Base-by-base conservation (phyloP, 2,329 filamentous ascomycete genomes). In the Thelonectria rubi region DNA sequence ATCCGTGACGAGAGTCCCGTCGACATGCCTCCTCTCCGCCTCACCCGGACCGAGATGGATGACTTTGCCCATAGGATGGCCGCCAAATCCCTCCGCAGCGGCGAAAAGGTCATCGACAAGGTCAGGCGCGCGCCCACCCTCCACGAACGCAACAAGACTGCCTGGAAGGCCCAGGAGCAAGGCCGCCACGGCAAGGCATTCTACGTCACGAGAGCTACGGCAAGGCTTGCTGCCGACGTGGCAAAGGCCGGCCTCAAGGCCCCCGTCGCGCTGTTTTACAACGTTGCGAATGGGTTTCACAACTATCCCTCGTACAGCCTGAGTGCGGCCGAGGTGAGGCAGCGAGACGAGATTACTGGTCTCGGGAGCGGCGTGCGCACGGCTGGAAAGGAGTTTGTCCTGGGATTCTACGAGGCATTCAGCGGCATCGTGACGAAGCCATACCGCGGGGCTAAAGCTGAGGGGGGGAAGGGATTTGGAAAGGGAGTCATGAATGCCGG, bases 281-380 rank as follows among this genome's bases (percentile, higher is more conserved):
- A 87, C 26, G 76, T 92, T 37, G 86, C 90, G 1, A 88, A 88
- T 72, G 90, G 90, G 0, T 91, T 92, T 65, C 90, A 91, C 72
- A 92, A 93, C 67, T 88, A 86, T 2, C 90, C 90, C 0, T 88
- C 87, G 50, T 79, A 92, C 3, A 91, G 72, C 6, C 69, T 91
- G 65, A 85, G 87, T 11, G 88, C 86, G 14, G 48, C 60, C 3
- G 87, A 84, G 18, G 89, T 92, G 1, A 80, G 88, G 7, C 85
- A 86, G 46, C 79, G 84, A 3, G 86, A 88, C 24, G 87, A 87
- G 59, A 87, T 93, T n/a, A 89, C 88, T 1, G 89, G 87, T 20
- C 75, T 92, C 42, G 83, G 85, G 46, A 89, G 69, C 20, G 75
- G 75, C 1, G 80, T 92, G 6, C 83, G 80, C 52, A 88, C 86